Conservation (phyloP, 495 filamentous ascomycete species). For the Lasiosphaeria ovina region DNA sequence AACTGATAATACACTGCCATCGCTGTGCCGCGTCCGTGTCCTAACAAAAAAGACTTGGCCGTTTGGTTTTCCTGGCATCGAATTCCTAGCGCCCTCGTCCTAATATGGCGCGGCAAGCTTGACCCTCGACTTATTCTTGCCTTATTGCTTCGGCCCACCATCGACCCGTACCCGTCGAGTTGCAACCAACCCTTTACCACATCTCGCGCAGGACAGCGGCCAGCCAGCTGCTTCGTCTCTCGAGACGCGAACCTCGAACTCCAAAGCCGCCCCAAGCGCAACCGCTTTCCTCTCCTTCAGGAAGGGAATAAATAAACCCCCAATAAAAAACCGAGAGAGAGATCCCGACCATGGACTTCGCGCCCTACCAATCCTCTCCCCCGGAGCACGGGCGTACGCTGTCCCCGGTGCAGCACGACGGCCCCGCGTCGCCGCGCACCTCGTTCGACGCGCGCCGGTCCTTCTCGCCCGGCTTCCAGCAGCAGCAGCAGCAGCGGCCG, state of each 20-base stretch:
- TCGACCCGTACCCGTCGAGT: not conserved
- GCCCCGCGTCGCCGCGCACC: slow-evolving; percentile 51
- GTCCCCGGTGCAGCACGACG: slow-evolving; percentile 56
- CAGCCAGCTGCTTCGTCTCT: too few species aligned
- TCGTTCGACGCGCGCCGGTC: slow-evolving; percentile 44
- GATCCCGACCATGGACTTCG: slow-evolving; percentile 74
- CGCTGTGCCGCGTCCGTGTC: slow-evolving; percentile 1
- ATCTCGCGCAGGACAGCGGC: too few species aligned
- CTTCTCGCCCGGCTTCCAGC: slow-evolving; percentile 45
- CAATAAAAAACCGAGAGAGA: not conserved
- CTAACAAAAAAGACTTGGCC: not conserved
- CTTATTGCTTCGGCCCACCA: not conserved
- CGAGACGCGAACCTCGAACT: too few species aligned
- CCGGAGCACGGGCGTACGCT: slow-evolving; percentile 73
- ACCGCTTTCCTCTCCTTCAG: too few species aligned
- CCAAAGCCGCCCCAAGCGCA: too few species aligned
- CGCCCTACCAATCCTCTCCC: slow-evolving; percentile 87
- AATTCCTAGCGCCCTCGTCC: not conserved
- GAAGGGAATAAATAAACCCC: too few species aligned
- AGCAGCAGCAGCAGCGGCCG: slow-evolving; percentile 34
- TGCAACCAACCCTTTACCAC: too few species aligned
- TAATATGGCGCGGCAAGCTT: slow-evolving; percentile 1
- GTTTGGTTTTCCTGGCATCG: not conserved
- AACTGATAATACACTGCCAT: not conserved
- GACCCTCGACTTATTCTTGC: not conserved